These are phyloP conservation scores for Pseudonitzschia multistriata DNA, from an alignment of 108 stramenopile species.

Conservation along the genomic window DNA sequence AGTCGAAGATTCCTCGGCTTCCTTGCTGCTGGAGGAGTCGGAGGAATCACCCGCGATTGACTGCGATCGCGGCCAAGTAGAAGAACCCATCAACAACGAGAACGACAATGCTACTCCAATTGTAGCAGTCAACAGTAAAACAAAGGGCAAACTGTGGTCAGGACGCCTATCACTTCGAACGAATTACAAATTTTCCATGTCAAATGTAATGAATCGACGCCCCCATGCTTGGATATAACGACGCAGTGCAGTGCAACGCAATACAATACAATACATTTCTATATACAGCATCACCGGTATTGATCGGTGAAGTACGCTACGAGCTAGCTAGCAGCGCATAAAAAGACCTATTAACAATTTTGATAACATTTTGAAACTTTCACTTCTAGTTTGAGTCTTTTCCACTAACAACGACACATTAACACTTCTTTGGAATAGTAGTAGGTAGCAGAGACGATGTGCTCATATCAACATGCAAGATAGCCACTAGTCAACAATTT, in stretches of 20 bases:
- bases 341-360: too few relatives aligned
- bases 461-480: too few relatives aligned
- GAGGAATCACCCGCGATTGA: background rate
- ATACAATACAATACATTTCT: too few relatives aligned
- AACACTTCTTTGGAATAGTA: too few relatives aligned
- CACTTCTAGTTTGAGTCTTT: too few relatives aligned
- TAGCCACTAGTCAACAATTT: too few relatives aligned
- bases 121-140: background rate
- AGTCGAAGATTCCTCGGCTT: background rate
- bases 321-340: background rate
- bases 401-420: too few relatives aligned
- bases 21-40: background rate
- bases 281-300: too few relatives aligned
- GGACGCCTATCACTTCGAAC: background rate
- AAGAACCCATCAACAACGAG: too few relatives aligned
- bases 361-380: too few relatives aligned
- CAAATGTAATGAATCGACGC: background rate
- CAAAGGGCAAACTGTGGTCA: background rate
- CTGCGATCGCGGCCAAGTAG: background rate
- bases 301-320: too few relatives aligned
- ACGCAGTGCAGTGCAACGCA: background rate
- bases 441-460: too few relatives aligned
- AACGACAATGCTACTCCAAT: background rate
- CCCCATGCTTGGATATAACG: conserved; percentile 3
- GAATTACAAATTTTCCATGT: background rate